Evolutionary conservation across 495 filamentous ascomycete species (phyloP), one percentile per base, ranked within the genome.

Genomic region (Podospora anserina): DNA sequence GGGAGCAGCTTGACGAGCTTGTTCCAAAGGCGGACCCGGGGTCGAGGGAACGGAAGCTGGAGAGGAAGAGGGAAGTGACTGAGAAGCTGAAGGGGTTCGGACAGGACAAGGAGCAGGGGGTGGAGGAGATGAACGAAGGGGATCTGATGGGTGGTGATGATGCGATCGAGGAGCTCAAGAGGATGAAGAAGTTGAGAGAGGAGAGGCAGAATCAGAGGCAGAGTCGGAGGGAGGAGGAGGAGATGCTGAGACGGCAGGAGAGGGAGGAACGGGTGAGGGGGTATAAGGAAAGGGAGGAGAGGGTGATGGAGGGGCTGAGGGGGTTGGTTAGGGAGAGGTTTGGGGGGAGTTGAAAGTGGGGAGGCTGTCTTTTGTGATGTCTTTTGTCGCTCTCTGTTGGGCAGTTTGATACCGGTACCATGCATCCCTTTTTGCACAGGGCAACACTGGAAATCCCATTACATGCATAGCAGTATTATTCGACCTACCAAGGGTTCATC

Each of bases 1-100:
- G 86, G 62, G 87, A 86, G 32, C 82, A 80, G 0, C 83, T 93
- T 0, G 93, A 97, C 11, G 94, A 97, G 67, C 79, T 97, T 13
- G 85, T 83, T 0, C 94, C 95, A 4, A 90, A 92, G 16, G 92
- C 94, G 0, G 93, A 94, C 61, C 79, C 94, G 0, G 93, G 94
- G 1, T 93, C 92, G 2, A 88, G 89, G 28, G 95, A 96, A 78
- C 87, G 94, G 9, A 86, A 88, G 65, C 83, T 99, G 4, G 94
- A 99, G 82, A 97, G 97, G 82, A 71, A 88, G 61, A 75, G 76
- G 55, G 84, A 82, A 66, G 70, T 84, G 15, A 84, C 82, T 66
- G 87, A 86, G 15, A 86, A 85, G 78, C 81, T 90, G 79, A 77
- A 82, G 6, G 79, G 78, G 20, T 92, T 90, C 69, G 79, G 86